Evolutionary conservation across 805 yeast genomes (phyloP).

Genomic region (Komagataella mondaviorum): DNA sequence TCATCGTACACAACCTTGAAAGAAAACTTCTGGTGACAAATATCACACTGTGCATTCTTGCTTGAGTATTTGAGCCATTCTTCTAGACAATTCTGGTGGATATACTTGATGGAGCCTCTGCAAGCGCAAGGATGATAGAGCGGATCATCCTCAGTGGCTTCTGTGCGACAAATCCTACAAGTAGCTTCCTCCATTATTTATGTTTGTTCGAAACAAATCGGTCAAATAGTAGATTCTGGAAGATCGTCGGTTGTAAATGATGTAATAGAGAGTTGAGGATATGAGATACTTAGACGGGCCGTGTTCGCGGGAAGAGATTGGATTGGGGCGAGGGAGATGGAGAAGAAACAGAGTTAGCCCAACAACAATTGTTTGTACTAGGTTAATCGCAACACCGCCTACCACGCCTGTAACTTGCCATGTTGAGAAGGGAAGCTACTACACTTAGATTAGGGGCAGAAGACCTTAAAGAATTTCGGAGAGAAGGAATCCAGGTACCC

Average conservation of each 20-base stretch:
- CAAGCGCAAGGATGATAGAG: slow-evolving; percentile 88
- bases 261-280: background rate
- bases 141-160: slow-evolving; percentile 67
- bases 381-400: background rate
- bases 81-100: slow-evolving; percentile 83
- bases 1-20: slow-evolving; percentile 27
- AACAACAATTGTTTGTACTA: background rate
- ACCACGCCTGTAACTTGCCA: slow-evolving; percentile 8
- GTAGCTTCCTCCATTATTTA: slow-evolving; percentile 26
- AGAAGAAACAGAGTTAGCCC: background rate
- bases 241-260: background rate
- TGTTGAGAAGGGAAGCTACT: slow-evolving; percentile 67
- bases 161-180: slow-evolving; percentile 93
- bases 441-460: slow-evolving; percentile 53
- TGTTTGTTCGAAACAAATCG: background rate
- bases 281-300: background rate
- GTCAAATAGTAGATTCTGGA: background rate
- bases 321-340: background rate
- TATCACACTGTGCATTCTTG: slow-evolving; percentile 65
- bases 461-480: slow-evolving; percentile 32
- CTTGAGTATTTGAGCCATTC: slow-evolving; percentile 75
- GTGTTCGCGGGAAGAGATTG: background rate
- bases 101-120: slow-evolving; percentile 82
- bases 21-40: slow-evolving; percentile 66
- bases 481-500: slow-evolving; percentile 9